These are phyloP conservation scores for Aspergillus fumigatiaffinis DNA, from an alignment of 2,329 filamentous ascomycete species.

Conservation along the genomic window DNA sequence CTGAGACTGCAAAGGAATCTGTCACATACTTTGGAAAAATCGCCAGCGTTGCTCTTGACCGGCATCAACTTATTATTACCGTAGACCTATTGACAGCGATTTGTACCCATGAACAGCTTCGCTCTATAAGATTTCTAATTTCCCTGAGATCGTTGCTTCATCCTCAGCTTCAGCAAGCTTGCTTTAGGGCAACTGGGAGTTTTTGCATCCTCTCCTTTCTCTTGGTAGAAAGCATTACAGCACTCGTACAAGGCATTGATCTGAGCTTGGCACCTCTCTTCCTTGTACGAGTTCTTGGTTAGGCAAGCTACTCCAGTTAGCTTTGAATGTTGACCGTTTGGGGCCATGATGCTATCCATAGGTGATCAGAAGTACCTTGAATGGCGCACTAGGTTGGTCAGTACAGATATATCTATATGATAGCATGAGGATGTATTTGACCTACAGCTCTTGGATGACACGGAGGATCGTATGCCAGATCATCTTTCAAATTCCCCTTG, in stretches of 20 bases:
- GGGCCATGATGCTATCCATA: not conserved
- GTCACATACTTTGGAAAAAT: slow-evolving; percentile 32
- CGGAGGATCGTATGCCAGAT: slow-evolving; percentile 69
- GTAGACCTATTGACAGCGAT: slow-evolving; percentile 3
- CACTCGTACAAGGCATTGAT: slow-evolving; percentile 90
- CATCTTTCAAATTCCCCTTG: slow-evolving; percentile 55
- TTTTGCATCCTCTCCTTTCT: slow-evolving; percentile 69
- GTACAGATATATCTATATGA: slow-evolving; percentile 6
- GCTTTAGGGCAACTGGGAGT: slow-evolving; percentile 84
- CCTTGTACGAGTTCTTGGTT: slow-evolving; percentile 76
- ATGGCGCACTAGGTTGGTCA: slow-evolving; percentile 67
- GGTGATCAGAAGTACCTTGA: slow-evolving; percentile 60
- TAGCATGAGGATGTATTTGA: slow-evolving; percentile 17
- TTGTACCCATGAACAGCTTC: not conserved
- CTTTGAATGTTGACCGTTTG: not conserved
- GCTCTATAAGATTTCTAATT: slow-evolving; percentile 9
- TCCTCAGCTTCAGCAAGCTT: slow-evolving; percentile 72
- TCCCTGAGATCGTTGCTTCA: slow-evolving; percentile 65
- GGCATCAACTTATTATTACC: not conserved
- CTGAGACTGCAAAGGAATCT: slow-evolving; percentile 48
- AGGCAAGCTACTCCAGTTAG: slow-evolving; percentile 64
- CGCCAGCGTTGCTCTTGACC: not conserved
- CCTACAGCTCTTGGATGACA: slow-evolving; percentile 81
- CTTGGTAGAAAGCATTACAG: slow-evolving; percentile 82
- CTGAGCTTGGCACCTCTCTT: slow-evolving; percentile 72